phyloP scores from a whole-genome alignment of 129 eudicot genomes.

The Flaveria bidentis region DNA sequence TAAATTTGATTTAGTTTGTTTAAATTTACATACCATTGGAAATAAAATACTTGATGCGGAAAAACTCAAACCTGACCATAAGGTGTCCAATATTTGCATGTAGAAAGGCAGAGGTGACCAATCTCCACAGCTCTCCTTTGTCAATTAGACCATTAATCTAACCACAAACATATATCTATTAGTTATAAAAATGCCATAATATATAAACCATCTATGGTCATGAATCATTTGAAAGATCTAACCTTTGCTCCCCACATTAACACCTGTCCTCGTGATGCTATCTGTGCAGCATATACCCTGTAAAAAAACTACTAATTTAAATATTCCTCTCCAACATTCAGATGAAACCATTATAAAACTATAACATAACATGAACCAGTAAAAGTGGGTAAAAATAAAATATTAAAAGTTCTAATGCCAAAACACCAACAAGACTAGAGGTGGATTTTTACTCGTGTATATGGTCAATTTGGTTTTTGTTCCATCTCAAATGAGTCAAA shows the following conservation, averaged over 20 bases:
- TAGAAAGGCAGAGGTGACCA: conserved; percentile 71
- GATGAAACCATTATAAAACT: not conserved
- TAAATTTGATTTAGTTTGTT: conserved; percentile 21
- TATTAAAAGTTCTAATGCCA: not conserved
- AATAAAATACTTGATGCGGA: conserved; percentile 8
- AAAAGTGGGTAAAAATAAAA: not conserved
- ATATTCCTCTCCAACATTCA: not conserved
- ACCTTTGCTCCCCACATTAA: conserved; percentile 96
- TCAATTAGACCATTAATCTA: conserved; percentile 85
- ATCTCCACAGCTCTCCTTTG: conserved; percentile 90
- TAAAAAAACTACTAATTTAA: conserved; percentile 13
- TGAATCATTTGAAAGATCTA: conserved; percentile 18
- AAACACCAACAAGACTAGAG: not conserved
- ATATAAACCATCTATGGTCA: not conserved
- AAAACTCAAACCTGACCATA: conserved; percentile 61
- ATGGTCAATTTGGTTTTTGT: not conserved
- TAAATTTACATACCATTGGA: conserved; percentile 6
- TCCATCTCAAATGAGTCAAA: not conserved
- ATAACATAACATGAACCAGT: conserved; percentile 24
- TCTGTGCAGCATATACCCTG: conserved; percentile 74
- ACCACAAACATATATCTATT: conserved; percentile 23
- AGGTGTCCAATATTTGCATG: conserved; percentile 92
- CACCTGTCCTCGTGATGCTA: conserved; percentile 63
- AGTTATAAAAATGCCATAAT: conserved; percentile 1
- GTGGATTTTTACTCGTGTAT: not conserved